Percentiles rank a stretch among this genome's conserved stretches.
Evolutionary conservation across 352 stramenopile genomes (phyloP).

Genomic region (Globisporangium spinosum): DNA sequence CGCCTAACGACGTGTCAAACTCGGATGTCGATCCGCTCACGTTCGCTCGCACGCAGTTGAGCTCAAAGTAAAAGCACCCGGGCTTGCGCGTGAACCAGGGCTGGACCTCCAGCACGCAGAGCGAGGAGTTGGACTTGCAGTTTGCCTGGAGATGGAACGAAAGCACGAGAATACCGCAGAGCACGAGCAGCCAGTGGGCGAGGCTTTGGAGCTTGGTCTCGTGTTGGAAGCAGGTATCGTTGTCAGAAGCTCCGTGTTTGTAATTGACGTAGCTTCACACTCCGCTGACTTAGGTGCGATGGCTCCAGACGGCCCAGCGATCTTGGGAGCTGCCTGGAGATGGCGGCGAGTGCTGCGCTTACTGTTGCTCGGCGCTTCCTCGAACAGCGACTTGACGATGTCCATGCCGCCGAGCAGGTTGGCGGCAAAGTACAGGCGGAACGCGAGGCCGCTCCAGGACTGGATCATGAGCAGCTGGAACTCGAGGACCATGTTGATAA

Average conservation of each 20-base stretch:
- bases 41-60: conserved; percentile 21
- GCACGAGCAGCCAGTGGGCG: conserved; percentile 15
- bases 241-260: neutral
- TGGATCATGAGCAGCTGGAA: conserved; percentile 22
- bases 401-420: conserved; percentile 31
- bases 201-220: neutral
- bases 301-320: neutral
- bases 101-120: conserved; percentile 29
- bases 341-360: neutral
- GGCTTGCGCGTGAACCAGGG: conserved; percentile 27
- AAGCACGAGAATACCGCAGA: conserved; percentile 17
- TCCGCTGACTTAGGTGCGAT: neutral
- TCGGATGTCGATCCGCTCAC: conserved; percentile 16
- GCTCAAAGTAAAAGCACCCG: conserved; percentile 28
- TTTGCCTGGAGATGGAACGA: conserved; percentile 20
- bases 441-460: conserved; percentile 31
- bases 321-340: neutral
- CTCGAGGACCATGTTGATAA: conserved; percentile 27
- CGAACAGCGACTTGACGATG: conserved; percentile 30
- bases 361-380: neutral
- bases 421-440: conserved; percentile 33
- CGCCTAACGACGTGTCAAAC: conserved; percentile 15
- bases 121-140: neutral
- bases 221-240: neutral
- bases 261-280: neutral